Base-by-base conservation (phyloP, 768 basidiomycete genomes). In the Mrakia gelida region DNA sequence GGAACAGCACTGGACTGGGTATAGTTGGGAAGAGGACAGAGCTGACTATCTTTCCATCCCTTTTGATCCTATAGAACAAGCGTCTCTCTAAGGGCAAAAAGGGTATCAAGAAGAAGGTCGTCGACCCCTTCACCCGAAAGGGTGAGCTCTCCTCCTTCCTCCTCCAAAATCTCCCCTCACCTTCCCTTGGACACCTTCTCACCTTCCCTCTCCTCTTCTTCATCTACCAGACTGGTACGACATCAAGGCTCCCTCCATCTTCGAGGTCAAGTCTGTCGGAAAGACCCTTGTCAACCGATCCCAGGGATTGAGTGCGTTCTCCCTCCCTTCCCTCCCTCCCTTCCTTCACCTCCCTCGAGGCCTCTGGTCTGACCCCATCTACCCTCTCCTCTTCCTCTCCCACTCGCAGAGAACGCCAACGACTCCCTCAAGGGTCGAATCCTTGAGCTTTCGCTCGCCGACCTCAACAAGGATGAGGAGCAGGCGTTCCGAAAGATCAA, bases 401-500 rank as follows among this genome's bases (percentile, higher is more conserved):
- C 6, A 26, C 28, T 71, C 73, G 1, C 81, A 98, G 96, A 96
- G 89, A 99, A 98, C 84, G 94, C 97, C 85, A 95, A 94, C 85
- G 97, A 99, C 88, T 97, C 94, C 34, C 87, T 99, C 81, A 98
- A 94, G 88, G 95, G 95, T 80, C 95, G 97, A 82, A 91, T 98
- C 82, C 86, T 99, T 77, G 97, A 99, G 86, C 87, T 98, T 80
- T 99, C 96, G 54, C 90, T 99, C 76, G 97, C 91, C 78, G 97
- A 99, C 86, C 91, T 99, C 80, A 95, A 94, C 90, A 97, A 97
- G 88, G 97, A 99, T 84, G 97, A 98, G 88, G 97, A 99, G 85
- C 95, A 98, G 84, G 91, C 94, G 76, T 99, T 95, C 93, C 91
- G 97, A 85, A 98, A 99, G 90, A 95, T 99, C 86, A 95, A 95